Base-by-base conservation (phyloP, 176 grass and related monocot genomes). In the Saccharum officinarum region DNA sequence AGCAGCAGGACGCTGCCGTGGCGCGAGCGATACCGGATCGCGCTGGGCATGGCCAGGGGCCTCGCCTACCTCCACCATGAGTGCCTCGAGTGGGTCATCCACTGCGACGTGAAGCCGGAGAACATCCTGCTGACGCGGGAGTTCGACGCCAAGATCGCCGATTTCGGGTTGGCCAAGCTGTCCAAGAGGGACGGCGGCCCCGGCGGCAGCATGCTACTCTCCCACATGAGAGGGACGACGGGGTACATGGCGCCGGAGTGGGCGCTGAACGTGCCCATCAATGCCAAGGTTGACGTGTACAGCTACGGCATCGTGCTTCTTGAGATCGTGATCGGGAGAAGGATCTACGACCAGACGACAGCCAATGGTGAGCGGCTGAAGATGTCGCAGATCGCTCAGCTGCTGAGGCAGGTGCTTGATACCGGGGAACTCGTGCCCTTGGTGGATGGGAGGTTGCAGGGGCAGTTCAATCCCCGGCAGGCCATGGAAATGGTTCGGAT, bases 51-150 rank as follows among this genome's bases (percentile, higher is more conserved):
- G 7, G 93, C 93, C 7, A 88, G 81, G 46, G 93, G 91, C 1
- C 64, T 95, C 2, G 90, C 88, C 2, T 95, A 95, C 84, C 90
- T 95, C 37, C 93, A 95, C 77, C 86, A 92, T 8, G 93, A 92
- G 31, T 92, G 93, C 41, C 80, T 92, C n/a, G 93, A 95, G 60
- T 95, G 93, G 93, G 65, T 92, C 39, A 83, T 92, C 77, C 90
- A 89, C 34, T 92, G 86, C 1, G 90, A 92, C 12, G 82, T 92
- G 3, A 92, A 92, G 68, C 90, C 90, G 28, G 67, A 92, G 69
- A 92, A 92, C 49, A 83, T 92, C 31, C 83, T 92, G 0, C 79
- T 92, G 36, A 78, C 59, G 15, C 36, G 77, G 10, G 85, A 95
- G 4, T 95, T 92, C 30, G 93, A 95, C 37, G 85, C 85, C 20